Base-by-base conservation (phyloP, 805 yeast genomes). In the Hanseniaspora guilliermondii region DNA sequence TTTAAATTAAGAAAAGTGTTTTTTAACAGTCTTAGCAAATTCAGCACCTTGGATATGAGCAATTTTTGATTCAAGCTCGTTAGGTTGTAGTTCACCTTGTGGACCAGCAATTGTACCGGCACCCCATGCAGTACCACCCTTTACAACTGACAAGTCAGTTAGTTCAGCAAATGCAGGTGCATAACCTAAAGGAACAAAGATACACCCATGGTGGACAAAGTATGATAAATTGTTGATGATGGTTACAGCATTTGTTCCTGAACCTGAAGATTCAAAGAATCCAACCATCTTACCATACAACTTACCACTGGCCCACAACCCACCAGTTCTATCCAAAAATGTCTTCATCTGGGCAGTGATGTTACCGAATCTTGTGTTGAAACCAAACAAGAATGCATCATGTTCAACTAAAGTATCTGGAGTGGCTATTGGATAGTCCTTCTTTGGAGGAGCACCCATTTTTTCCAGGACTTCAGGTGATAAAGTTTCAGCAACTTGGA, bases 71-170 rank as follows among this genome's bases (percentile, higher is more conserved):
- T 86, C 95, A 59, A 79, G 69, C 50, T 71, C 77, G 55, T 79
- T 65, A 45, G 88, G 84, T 59, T 66, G 68, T 73, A 91, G 81
- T 41, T 87, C 76, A 61, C 94, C 95, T 64, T 83, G 87, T 24
- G 79, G 71, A 59, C 83, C 91, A 36, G 95, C 87, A 60, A 76
- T 74, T 56, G 85, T 72, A 64, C 91, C 93, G 44, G 95, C 87
- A 69, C 94, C 94, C 84, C 87, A 87, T 53, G 95, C 78, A 54
- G 89, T 78, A 62, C 84, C 83, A 62, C 94, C 95, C 65, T 83
- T 89, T 55, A 76, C 74, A 21, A 73, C 75, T 56, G 83, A 64
- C 67, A 75, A 75, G 59, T 77, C 61, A 49, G 75, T 65, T 61
- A 80, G 67, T 56, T 76, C 76, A 49, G 77, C 75, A 65, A 80